Percentiles rank a stretch among this genome's conserved stretches.
phyloP scores from a whole-genome alignment of 768 basidiomycete species.

The Inosperma sp. region DNA sequence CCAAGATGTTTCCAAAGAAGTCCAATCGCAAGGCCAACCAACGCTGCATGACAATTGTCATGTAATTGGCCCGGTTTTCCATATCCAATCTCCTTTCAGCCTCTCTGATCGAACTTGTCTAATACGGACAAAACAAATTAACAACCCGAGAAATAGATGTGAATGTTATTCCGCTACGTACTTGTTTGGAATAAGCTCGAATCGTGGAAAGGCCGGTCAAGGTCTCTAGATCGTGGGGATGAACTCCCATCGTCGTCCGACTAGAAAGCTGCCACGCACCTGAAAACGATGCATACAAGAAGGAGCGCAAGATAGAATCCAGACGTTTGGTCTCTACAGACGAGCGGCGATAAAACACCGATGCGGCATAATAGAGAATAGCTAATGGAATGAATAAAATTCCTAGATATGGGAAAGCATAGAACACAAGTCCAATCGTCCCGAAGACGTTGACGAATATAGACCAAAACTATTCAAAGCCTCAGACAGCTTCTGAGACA shows the following conservation, averaged over 20 bases:
- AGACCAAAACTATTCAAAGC: background rate
- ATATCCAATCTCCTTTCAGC: constrained; percentile 52
- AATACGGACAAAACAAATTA: background rate
- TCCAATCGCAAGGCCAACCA: constrained; percentile 65
- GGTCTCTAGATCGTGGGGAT: constrained; percentile 38
- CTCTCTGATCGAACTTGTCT: constrained; percentile 46
- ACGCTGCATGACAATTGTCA: constrained; percentile 60
- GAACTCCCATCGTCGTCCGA: background rate
- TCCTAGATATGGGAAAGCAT: constrained; percentile 63
- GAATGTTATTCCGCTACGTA: constrained; percentile 16
- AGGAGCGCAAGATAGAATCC: constrained; percentile 58
- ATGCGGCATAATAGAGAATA: constrained; percentile 49
- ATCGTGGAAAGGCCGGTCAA: constrained; percentile 63
- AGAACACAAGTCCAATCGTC: constrained; percentile 56
- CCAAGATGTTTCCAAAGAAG: constrained; percentile 59
- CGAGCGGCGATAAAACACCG: constrained; percentile 53
- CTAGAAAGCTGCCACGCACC: constrained; percentile 30
- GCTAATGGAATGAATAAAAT: constrained; percentile 54
- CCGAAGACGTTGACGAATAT: constrained; percentile 38
- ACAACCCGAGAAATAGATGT: background rate
- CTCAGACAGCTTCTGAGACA: background rate
- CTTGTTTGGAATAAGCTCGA: constrained; percentile 55
- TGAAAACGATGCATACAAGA: constrained; percentile 53
- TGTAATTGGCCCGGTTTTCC: constrained; percentile 61
- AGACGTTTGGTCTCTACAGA: constrained; percentile 64